Conservation (phyloP, 2,329 filamentous ascomycete species). For the Hirsutella rhossiliensis region DNA sequence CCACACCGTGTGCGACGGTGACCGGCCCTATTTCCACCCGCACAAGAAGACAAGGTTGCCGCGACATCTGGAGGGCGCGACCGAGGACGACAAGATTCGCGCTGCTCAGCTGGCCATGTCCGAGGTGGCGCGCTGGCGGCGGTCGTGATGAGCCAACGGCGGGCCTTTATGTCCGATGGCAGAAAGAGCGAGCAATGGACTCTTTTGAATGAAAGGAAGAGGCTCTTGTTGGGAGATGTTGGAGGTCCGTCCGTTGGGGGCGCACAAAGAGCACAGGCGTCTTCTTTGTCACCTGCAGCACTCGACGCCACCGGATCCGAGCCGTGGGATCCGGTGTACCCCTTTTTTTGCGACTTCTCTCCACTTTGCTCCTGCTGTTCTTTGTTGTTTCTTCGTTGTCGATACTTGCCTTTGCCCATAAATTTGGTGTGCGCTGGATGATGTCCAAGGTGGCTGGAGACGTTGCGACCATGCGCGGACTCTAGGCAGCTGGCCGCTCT, state of each 20-base stretch:
- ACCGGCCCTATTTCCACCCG: slow-evolving; percentile 24
- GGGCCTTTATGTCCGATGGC: neutral
- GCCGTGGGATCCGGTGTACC: no score
- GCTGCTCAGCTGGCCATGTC: slow-evolving; percentile 4
- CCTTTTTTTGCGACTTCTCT: no score
- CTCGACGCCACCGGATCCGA: no score
- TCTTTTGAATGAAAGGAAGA: no score
- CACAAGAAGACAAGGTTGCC: slow-evolving; percentile 4
- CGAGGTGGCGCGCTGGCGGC: neutral
- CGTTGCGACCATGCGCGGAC: no score
- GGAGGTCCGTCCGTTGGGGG: no score
- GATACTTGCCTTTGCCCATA: neutral
- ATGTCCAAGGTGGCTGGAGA: no score
- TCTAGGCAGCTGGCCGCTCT: no score
- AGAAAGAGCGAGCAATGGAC: neutral
- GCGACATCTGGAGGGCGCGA: neutral
- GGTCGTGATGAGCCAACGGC: neutral
- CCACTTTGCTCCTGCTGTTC: no score
- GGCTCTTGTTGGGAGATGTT: no score
- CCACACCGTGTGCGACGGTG: slow-evolving; percentile 23
- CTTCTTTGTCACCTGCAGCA: no score
- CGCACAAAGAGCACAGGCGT: no score
- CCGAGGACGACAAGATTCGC: slow-evolving; percentile 4
- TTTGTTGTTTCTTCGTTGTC: neutral
- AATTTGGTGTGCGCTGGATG: neutral